Evolutionary conservation across 2,329 filamentous ascomycete genomes (phyloP).

Genomic region (Calonectria hongkongensis): DNA sequence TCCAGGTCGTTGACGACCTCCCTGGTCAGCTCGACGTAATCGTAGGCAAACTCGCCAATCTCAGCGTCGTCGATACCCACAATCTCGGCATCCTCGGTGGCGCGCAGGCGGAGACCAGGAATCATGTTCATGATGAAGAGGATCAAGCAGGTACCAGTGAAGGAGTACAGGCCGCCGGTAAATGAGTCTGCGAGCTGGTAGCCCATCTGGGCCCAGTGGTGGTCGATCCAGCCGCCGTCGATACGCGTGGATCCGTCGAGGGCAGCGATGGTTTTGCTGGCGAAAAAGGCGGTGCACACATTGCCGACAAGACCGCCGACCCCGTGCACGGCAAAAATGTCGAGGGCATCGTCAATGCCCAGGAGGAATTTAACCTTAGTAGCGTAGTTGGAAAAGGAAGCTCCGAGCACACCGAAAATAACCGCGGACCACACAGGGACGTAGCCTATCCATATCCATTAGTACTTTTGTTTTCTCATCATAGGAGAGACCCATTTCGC

Average conservation of each 20-base stretch:
- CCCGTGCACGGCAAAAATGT: conserved; percentile 90
- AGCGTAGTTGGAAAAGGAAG: conserved; percentile 88
- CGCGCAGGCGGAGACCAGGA: conserved; percentile 84
- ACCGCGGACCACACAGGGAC: conserved; percentile 91
- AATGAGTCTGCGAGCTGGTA: conserved; percentile 90
- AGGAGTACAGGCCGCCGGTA: conserved; percentile 85
- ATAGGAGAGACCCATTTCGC: neutral
- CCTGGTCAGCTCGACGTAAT: conserved; percentile 89
- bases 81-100: conserved; percentile 85
- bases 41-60: conserved; percentile 96
- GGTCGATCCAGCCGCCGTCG: conserved; percentile 87
- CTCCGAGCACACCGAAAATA: conserved; percentile 85
- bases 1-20: conserved; percentile 70
- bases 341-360: conserved; percentile 87
- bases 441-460: conserved; percentile 69
- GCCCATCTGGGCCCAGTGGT: conserved; percentile 87
- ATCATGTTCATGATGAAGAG: conserved; percentile 87
- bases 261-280: conserved; percentile 88
- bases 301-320: conserved; percentile 88
- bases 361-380: conserved; percentile 93
- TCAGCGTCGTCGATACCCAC: conserved; percentile 92
- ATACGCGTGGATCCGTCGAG: conserved; percentile 83
- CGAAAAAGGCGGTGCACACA: conserved; percentile 87
- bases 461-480: conserved; percentile 7
- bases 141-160: conserved; percentile 85